These are phyloP conservation scores for Thermochaetoides thermophila DNA, from an alignment of 495 filamentous ascomycete genomes.

Conservation along the genomic window DNA sequence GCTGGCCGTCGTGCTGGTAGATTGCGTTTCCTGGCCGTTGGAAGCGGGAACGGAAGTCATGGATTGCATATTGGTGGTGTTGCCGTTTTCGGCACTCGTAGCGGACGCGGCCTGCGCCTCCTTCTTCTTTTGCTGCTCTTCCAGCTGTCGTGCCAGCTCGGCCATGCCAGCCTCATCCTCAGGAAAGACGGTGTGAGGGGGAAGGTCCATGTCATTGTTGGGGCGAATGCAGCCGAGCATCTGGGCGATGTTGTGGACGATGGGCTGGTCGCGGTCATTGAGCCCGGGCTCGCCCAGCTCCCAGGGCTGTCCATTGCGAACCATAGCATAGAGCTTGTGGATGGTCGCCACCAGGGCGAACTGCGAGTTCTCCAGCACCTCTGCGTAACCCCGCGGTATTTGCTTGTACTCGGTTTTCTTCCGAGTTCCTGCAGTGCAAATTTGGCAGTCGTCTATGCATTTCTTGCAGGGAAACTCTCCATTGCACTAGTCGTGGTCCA, in stretches of 20 bases:
- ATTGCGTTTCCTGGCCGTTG: slow-evolving; percentile 22
- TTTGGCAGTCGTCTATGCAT: slow-evolving; percentile 46
- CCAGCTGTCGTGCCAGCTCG: slow-evolving; percentile 33
- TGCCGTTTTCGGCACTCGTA: slow-evolving; percentile 1
- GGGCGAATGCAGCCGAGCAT: slow-evolving; percentile 43
- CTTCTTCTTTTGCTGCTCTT: slow-evolving; percentile 23
- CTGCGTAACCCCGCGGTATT: slow-evolving; percentile 41
- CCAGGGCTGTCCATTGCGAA: slow-evolving; percentile 38
- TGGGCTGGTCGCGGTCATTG: slow-evolving; percentile 40
- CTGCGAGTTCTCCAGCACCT: slow-evolving; percentile 43
- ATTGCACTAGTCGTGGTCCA: slow-evolving; percentile 36
- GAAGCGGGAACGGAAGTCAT: slow-evolving; percentile 7
- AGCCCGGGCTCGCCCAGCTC: slow-evolving; percentile 40
- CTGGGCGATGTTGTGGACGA: slow-evolving; percentile 42
- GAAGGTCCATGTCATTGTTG: slow-evolving; percentile 39
- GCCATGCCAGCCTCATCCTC: slow-evolving; percentile 37
- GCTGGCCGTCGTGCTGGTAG: slow-evolving; percentile 24
- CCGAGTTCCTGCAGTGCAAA: slow-evolving; percentile 41
- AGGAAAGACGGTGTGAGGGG: slow-evolving; percentile 35
- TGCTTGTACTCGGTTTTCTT: slow-evolving; percentile 48
- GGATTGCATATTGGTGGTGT: neutral
- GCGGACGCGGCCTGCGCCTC: slow-evolving; percentile 5
- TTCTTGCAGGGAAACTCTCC: slow-evolving; percentile 52
- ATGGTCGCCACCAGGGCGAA: slow-evolving; percentile 41
- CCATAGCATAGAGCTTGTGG: slow-evolving; percentile 43